These are phyloP conservation scores for Mycena maculata DNA, from an alignment of 768 basidiomycete species.

Conservation along the genomic window DNA sequence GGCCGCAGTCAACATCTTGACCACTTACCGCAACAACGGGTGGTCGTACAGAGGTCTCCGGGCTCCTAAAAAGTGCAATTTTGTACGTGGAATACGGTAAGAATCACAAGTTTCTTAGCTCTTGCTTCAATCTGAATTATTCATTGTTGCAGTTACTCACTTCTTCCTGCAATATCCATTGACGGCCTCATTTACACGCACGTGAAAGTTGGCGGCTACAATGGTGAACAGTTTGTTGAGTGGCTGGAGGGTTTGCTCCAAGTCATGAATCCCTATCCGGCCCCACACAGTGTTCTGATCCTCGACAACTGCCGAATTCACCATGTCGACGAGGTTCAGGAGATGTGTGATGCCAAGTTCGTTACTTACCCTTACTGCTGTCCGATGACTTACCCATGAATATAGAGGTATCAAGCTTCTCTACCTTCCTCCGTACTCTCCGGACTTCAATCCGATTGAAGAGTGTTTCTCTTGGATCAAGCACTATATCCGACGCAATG, in stretches of 20 bases:
- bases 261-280: constrained; percentile 44
- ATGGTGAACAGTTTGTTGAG: constrained; percentile 37
- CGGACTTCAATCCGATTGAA: constrained; percentile 52
- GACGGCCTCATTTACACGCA: constrained; percentile 37
- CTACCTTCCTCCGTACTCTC: constrained; percentile 50
- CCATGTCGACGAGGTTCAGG: constrained; percentile 36
- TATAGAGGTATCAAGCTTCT: constrained; percentile 40
- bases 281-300: constrained; percentile 39
- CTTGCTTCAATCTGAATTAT: not conserved
- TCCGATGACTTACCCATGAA: not conserved
- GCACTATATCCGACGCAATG: constrained; percentile 42
- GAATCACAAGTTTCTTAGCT: not conserved
- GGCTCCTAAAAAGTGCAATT: constrained; percentile 27
- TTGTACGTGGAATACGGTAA: constrained; percentile 34
- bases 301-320: constrained; percentile 47
- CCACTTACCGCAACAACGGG: constrained; percentile 31
- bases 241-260: constrained; percentile 31
- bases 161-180: constrained; percentile 36
- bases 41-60: constrained; percentile 29
- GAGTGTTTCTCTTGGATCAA: constrained; percentile 48
- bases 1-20: constrained; percentile 34
- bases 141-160: constrained; percentile 34
- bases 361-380: not conserved
- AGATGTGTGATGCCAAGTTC: constrained; percentile 26
- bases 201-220: constrained; percentile 37